Conservation (phyloP, 1,284 basidiomycete species). For the Amylostereum areolatum region DNA sequence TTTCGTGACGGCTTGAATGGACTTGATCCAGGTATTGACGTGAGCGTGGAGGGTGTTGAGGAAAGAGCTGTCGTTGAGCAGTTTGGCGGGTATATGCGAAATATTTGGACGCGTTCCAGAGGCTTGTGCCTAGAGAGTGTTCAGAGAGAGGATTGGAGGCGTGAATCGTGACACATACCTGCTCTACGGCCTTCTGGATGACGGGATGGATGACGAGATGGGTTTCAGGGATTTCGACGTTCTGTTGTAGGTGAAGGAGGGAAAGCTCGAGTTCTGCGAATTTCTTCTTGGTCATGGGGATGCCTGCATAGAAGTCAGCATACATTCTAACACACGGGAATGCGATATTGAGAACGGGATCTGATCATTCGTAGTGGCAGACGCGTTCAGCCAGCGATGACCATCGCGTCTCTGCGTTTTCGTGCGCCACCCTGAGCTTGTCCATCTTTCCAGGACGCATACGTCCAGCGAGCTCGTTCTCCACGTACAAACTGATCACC, state of each 20-base stretch:
- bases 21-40: conserved; percentile 98
- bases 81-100: conserved; percentile 67
- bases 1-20: conserved; percentile 95
- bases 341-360: no score
- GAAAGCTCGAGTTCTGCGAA: conserved; percentile 98
- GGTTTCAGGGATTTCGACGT: conserved; percentile 98
- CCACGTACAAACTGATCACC: no score
- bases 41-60: conserved; percentile 92
- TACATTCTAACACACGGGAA: background rate
- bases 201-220: conserved; percentile 88
- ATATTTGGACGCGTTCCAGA: conserved; percentile 62
- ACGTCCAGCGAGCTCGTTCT: no score
- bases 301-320: conserved; percentile 42
- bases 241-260: conserved; percentile 93
- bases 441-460: no score
- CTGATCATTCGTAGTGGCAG: no score
- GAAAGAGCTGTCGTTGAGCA: conserved; percentile 85
- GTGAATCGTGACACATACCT: conserved; percentile 30
- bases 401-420: no score
- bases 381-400: no score
- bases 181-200: conserved; percentile 84
- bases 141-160: conserved; percentile 11
- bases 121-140: conserved; percentile 42
- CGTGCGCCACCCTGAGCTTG: no score
- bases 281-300: conserved; percentile 98